These are phyloP conservation scores for Vitis hybrid DNA, from an alignment of 177 flowering plant species.

Conservation along the genomic window DNA sequence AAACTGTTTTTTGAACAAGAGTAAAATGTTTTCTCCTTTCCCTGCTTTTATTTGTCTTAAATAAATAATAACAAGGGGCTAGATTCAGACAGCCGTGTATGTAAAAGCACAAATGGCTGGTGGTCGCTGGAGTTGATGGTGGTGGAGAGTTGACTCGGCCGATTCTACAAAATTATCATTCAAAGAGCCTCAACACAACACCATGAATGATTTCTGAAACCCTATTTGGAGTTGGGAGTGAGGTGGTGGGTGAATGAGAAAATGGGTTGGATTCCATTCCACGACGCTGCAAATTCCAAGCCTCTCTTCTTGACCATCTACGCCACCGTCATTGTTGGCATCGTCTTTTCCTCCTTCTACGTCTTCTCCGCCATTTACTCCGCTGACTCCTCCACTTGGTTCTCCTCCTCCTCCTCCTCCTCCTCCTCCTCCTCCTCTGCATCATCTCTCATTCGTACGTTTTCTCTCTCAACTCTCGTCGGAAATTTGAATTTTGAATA, in stretches of 20 bases:
- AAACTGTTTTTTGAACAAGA: too few relatives aligned
- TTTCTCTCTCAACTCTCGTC: not conserved
- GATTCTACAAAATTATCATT: too few relatives aligned
- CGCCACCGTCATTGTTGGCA: conserved; percentile 65
- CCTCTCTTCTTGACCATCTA: conserved; percentile 88
- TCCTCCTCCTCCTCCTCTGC: not conserved
- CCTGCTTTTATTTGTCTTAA: too few relatives aligned
- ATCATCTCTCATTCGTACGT: not conserved
- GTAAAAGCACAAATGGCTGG: too few relatives aligned
- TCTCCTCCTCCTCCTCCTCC: conserved; percentile 2
- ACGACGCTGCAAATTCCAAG: conserved; percentile 51
- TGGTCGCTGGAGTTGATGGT: too few relatives aligned
- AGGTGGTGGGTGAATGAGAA: conserved; percentile 15
- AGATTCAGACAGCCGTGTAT: too few relatives aligned
- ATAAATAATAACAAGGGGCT: too few relatives aligned
- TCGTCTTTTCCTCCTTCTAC: conserved; percentile 68
- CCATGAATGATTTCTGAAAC: too few relatives aligned
- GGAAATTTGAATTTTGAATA: too few relatives aligned
- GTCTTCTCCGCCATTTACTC: conserved; percentile 75
- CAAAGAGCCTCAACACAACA: too few relatives aligned
- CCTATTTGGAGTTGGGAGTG: not conserved
- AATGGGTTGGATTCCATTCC: conserved; percentile 35
- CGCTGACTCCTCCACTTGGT: conserved; percentile 15
- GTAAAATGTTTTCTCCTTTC: too few relatives aligned
- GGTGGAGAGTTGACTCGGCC: too few relatives aligned